Conservation (phyloP, 2,329 filamentous ascomycete genomes). For the Balansia obtecta region DNA sequence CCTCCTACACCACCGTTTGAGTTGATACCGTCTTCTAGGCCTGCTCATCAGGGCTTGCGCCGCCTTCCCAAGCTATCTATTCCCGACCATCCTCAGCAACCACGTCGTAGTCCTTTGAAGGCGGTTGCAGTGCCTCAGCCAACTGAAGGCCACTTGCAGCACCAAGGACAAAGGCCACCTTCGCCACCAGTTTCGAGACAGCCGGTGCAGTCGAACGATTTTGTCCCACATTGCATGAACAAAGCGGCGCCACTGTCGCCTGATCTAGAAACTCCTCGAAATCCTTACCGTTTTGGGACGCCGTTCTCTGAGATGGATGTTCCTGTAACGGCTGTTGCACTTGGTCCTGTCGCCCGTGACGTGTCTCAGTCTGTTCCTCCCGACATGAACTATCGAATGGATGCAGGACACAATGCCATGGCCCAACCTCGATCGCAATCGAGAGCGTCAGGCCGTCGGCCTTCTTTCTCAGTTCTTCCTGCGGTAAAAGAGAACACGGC, state of each 20-base stretch:
- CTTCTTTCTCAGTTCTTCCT: slow-evolving; percentile 56
- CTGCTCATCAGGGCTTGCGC: slow-evolving; percentile 43
- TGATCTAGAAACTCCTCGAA: slow-evolving; percentile 43
- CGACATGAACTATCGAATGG: slow-evolving; percentile 68
- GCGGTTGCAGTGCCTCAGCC: slow-evolving; percentile 17
- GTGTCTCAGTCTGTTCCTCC: slow-evolving; percentile 85
- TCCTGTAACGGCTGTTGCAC: slow-evolving; percentile 60
- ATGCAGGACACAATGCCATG: slow-evolving; percentile 18
- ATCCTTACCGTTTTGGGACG: slow-evolving; percentile 66
- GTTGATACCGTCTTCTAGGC: slow-evolving; percentile 35
- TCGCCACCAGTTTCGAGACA: slow-evolving; percentile 10
- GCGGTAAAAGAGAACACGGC: slow-evolving; percentile 54
- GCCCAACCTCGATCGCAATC: slow-evolving; percentile 35
- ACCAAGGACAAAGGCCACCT: slow-evolving; percentile 14
- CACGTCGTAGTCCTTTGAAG: slow-evolving; percentile 15
- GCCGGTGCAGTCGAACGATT: slow-evolving; percentile 17
- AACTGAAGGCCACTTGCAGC: slow-evolving; percentile 13
- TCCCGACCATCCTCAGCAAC: slow-evolving; percentile 26
- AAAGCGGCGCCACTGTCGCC: slow-evolving; percentile 37
- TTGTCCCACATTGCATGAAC: slow-evolving; percentile 40
- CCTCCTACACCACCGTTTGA: slow-evolving; percentile 60
- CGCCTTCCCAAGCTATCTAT: slow-evolving; percentile 51
- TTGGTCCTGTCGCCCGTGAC: slow-evolving; percentile 65
- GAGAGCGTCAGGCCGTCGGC: slow-evolving; percentile 47
- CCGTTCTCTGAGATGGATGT: slow-evolving; percentile 87